Conservation (phyloP, 805 yeast genomes). For the Zygosaccharomyces siamensis region DNA sequence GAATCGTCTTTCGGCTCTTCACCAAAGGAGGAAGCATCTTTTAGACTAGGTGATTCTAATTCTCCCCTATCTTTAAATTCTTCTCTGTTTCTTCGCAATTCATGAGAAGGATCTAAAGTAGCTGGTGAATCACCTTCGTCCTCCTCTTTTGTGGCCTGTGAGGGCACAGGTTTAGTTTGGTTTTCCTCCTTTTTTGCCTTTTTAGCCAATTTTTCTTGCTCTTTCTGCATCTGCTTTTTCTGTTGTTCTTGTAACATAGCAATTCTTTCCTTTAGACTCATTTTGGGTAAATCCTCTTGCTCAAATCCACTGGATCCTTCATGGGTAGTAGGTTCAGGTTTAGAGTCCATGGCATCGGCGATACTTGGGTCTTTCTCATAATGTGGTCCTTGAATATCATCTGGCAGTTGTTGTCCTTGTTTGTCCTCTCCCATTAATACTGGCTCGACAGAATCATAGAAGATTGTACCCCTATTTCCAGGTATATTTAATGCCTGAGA, state of each 20-base stretch:
- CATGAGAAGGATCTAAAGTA: not conserved
- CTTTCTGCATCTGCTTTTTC: constrained; percentile 71
- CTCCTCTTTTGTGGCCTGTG: not conserved
- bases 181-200: constrained; percentile 38
- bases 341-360: not conserved
- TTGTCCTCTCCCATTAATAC: constrained; percentile 18
- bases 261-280: constrained; percentile 83
- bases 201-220: constrained; percentile 53
- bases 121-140: not conserved
- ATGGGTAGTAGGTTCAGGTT: constrained; percentile 22
- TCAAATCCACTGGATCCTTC: constrained; percentile 30
- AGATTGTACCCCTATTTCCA: constrained; percentile 46
- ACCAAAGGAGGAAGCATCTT: not conserved
- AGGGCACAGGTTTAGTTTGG: not conserved
- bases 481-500: constrained; percentile 40
- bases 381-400: not conserved
- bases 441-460: constrained; percentile 9
- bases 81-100: not conserved
- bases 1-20: not conserved
- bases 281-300: constrained; percentile 61
- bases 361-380: not conserved
- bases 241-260: constrained; percentile 78
- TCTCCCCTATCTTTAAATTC: not conserved
- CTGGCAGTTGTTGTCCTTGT: not conserved
- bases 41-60: not conserved